Percentiles rank a stretch among this genome's conserved stretches.
phyloP scores from a whole-genome alignment of 106 monocot species.

The Dendrobium nobile region DNA sequence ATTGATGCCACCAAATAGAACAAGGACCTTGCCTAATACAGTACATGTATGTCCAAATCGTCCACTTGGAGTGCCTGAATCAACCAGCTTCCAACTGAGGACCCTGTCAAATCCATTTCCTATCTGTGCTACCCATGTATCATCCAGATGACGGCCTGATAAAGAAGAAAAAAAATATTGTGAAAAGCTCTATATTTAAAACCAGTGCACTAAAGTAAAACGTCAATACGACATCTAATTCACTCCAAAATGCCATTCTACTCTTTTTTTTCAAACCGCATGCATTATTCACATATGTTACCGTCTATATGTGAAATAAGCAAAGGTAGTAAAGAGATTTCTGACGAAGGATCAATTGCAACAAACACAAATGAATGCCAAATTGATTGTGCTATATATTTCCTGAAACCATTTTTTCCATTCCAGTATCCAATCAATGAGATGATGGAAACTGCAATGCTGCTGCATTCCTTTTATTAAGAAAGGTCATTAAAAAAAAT shows the following conservation, averaged over 20 bases:
- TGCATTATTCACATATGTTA: no score
- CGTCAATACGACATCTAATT: no score
- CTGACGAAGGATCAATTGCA: no score
- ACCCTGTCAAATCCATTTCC: constrained; percentile 29
- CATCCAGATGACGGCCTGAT: constrained; percentile 93
- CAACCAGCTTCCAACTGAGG: constrained; percentile 53
- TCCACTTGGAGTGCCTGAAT: constrained; percentile 66
- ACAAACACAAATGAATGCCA: no score
- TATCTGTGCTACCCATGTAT: constrained; percentile 75
- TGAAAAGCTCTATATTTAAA: background rate
- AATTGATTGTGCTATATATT: no score
- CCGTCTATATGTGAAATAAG: no score
- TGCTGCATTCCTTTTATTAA: background rate
- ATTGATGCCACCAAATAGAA: constrained; percentile 91
- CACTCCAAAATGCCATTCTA: no score
- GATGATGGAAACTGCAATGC: background rate
- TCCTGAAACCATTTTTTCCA: no score
- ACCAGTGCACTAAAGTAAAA: no score
- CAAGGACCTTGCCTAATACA: constrained; percentile 29
- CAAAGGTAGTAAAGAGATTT: no score
- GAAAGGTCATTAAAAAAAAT: no score
- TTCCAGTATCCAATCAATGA: background rate
- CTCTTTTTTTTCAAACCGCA: background rate
- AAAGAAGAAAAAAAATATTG: background rate
- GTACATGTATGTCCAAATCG: constrained; percentile 88